phyloP scores from a whole-genome alignment of 768 basidiomycete genomes.

The Rhizopogon roseolus region DNA sequence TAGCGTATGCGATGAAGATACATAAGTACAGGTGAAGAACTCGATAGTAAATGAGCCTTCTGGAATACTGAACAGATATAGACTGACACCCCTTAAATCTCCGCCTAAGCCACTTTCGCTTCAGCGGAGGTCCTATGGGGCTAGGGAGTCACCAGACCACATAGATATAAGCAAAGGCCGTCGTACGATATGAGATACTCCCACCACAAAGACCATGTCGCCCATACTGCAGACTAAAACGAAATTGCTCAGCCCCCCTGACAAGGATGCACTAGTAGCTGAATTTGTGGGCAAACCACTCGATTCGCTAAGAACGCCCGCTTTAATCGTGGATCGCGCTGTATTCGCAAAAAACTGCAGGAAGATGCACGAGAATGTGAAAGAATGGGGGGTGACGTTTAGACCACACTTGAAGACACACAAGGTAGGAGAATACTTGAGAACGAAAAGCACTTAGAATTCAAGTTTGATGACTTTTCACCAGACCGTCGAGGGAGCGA shows the following conservation, averaged over 20 bases:
- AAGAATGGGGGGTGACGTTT: conserved; percentile 64
- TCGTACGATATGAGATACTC: not conserved
- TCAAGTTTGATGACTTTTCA: conserved; percentile 3
- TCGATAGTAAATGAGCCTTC: too few species aligned
- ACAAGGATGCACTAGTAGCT: conserved; percentile 44
- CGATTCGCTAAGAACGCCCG: conserved; percentile 66
- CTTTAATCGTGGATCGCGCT: conserved; percentile 69
- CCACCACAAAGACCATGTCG: conserved; percentile 10
- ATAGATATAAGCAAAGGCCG: conserved; percentile 5
- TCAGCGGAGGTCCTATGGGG: too few species aligned
- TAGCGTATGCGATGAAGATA: too few species aligned
- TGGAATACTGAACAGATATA: too few species aligned
- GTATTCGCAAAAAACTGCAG: conserved; percentile 70
- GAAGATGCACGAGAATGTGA: conserved; percentile 61
- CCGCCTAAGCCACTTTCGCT: too few species aligned
- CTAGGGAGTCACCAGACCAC: conserved; percentile 8
- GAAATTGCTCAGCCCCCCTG: conserved; percentile 35
- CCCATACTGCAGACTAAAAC: conserved; percentile 41
- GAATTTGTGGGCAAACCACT: conserved; percentile 56
- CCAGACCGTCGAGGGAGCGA: conserved; percentile 71
- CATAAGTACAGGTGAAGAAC: too few species aligned
- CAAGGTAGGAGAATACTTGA: conserved; percentile 41
- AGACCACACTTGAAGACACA: conserved; percentile 84
- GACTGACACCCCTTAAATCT: too few species aligned
- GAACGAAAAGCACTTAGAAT: not conserved